Evolutionary conservation across 2,329 filamentous ascomycete genomes (phyloP), one percentile per base, ranked within the genome.

Genomic region (Ophiostoma quercus): DNA sequence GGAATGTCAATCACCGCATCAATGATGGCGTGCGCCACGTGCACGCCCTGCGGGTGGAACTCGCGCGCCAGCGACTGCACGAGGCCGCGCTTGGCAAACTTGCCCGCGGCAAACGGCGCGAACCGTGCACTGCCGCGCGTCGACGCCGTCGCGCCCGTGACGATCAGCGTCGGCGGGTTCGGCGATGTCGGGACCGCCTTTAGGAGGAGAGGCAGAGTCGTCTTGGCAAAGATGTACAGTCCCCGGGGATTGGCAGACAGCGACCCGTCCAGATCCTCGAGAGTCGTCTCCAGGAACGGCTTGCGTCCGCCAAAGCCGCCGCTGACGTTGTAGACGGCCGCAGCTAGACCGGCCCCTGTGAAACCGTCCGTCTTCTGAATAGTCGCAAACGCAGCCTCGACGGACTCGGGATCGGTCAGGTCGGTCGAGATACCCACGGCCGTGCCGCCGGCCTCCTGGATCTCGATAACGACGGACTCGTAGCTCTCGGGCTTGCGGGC

Each of bases 1-100:
- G 91, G 90, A 69, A 91, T 93, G 77, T 96, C 90, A 77, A 97
- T 96, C 1, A 92, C 85, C 0, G 92, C 93, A 76, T 97, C 93
- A 69, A 96, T 89, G 71, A 96, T 87, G 5, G 89, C 88, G 79
- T 96, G 92, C 0, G 90, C 87, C 0, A 96, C 90, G 78, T 97
- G 93, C 1, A 97, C 85, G 2, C 93, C 93, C 77, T 91, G 83
- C 0, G 93, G 92, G 0, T 90, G 91, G 78, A 95, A 97, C 77
- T 97, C 93, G 70, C 90, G 85, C 0, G 92, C 91, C 34, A 96
- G 82, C 43, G 87, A 90, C 78, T 94, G 92, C 0, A 85, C 84
- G 67, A 96, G 79, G 0, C 89, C 92, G 41, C 93, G 84, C 74
- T 90, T 81, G 3, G 91, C 92, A 77, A 92, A 96, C 77, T 96